Evolutionary conservation across 352 stramenopile species (phyloP), one percentile per base, ranked within the genome.

Genomic region (Pythium sukuiense): DNA sequence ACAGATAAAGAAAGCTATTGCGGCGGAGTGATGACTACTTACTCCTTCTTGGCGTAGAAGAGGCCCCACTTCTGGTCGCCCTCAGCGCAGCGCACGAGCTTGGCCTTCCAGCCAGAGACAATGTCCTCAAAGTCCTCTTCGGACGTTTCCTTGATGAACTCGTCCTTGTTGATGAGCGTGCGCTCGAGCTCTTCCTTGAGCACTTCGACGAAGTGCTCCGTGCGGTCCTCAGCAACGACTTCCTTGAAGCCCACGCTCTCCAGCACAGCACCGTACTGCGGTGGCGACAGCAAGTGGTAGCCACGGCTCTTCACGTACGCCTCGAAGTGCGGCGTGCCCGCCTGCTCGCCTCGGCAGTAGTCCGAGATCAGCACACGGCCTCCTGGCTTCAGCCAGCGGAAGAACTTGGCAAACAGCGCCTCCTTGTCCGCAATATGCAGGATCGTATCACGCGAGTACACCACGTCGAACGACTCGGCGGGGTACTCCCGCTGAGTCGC

Each of bases 361-460:
- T 90, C 82, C 30, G 82, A 87, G 53, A 90, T 87, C 12, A 90
- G 64, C 53, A 90, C 53, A 14, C 76, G 74, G 49, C 82, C 82
- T 14, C 82, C 78, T 43, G 82, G 82, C 59, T 88, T 87, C 48
- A 90, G 65, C 82, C 82, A 90, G 13, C 63, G 50, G 60, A 78
- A 87, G 63, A 90, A 89, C 68, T 83, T 76, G 48, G 65, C 64
- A 61, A 90, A 89, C 52, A 90, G 65, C 26, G 69, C 62, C 16
- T 71, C 24, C 63, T 90, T 89, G 69, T 87, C 70, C 13, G 77
- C 69, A 60, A 90, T 90, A 57, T 90, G 82, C 35, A 90, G 67
- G 61, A 90, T 89, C 32, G 82, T 90, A 65, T 90, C 82, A 11
- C 82, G 80, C 62, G 82, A 90, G 70, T 90, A 90, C 6, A 90